A percentile compares a stretch with the other conserved stretches of the same genome.
phyloP scores from a whole-genome alignment of 2,329 filamentous ascomycete genomes.

The Gyromitra esculenta region DNA sequence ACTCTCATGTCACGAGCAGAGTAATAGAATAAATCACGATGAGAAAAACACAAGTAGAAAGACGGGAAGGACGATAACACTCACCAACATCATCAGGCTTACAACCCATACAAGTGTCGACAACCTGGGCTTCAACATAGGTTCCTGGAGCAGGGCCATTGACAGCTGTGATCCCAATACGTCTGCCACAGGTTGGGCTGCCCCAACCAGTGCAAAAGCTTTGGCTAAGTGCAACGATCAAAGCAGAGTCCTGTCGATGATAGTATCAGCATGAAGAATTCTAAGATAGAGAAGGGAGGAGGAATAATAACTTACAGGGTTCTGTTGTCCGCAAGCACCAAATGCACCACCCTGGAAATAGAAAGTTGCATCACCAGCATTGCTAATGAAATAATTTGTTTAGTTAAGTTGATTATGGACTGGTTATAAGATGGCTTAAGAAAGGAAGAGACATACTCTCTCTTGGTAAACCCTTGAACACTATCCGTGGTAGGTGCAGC shows the following conservation, averaged over 20 bases:
- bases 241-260: constrained; percentile 5
- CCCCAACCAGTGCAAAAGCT: neutral
- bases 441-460: neutral
- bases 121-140: neutral
- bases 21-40: neutral
- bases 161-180: neutral
- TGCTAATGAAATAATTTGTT: neutral
- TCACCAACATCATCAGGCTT: neutral
- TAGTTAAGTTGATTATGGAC: neutral
- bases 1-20: neutral
- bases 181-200: neutral
- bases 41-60: neutral
- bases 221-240: constrained; percentile 13
- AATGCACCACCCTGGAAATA: neutral
- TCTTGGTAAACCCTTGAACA: constrained; percentile 1
- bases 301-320: neutral
- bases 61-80: neutral
- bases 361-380: neutral
- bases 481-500: neutral
- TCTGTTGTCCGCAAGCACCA: neutral
- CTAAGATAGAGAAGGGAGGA: neutral
- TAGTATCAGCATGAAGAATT: neutral
- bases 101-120: constrained; percentile 9
- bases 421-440: neutral
- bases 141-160: constrained; percentile 2